Percentiles rank a stretch among this genome's conserved stretches.
Evolutionary conservation across 257 asterid species (phyloP).

Genomic region (Lavandula angustifolia): DNA sequence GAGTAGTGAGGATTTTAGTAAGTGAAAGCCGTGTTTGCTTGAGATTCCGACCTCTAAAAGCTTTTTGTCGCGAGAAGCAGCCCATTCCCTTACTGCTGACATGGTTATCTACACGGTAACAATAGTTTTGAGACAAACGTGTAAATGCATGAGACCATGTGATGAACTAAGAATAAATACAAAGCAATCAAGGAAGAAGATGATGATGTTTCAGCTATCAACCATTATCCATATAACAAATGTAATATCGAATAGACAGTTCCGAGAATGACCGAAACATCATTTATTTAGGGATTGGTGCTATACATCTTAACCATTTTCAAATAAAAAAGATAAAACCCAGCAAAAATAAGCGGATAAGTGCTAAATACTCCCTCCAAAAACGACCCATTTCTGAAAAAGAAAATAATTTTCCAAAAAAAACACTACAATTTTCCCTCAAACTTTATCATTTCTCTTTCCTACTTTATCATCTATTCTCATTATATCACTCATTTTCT

Average conservation of each 20-base stretch:
- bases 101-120: slow-evolving; percentile 73
- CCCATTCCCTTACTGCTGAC: slow-evolving; percentile 99
- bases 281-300: slow-evolving; percentile 10
- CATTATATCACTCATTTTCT: too few relatives aligned
- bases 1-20: neutral
- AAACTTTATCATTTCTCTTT: too few relatives aligned
- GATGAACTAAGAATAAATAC: neutral
- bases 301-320: slow-evolving; percentile 12
- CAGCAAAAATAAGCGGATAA: neutral
- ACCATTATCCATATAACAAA: neutral
- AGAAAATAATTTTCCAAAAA: too few relatives aligned
- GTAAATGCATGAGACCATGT: neutral
- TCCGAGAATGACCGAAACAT: slow-evolving; percentile 11
- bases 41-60: slow-evolving; percentile 69
- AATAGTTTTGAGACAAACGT: slow-evolving; percentile 22
- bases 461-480: too few relatives aligned
- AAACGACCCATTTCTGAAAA: too few relatives aligned
- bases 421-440: too few relatives aligned
- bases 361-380: neutral
- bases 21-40: slow-evolving; percentile 19
- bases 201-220: neutral
- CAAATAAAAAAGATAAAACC: neutral
- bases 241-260: neutral
- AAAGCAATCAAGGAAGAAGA: slow-evolving; percentile 21
- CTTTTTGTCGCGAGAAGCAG: slow-evolving; percentile 87